Evolutionary conservation across 2,329 filamentous ascomycete genomes (phyloP), one percentile per base, ranked within the genome.

Genomic region (Microsporum ferrugineum): DNA sequence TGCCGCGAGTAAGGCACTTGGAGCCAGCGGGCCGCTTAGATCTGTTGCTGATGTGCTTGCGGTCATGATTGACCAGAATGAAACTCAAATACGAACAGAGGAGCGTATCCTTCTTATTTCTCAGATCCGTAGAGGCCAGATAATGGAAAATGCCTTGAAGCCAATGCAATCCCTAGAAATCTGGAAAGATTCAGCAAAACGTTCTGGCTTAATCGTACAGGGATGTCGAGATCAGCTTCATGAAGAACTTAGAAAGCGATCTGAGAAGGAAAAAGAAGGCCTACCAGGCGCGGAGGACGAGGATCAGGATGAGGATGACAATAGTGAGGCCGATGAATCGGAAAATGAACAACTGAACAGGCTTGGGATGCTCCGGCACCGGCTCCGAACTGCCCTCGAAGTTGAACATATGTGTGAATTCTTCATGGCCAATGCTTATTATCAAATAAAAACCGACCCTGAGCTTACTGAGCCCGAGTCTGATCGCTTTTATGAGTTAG

Each of bases 31-130:
- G 0, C 86, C 89, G 0, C 79, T 96, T 65, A 82, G 88, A 10
- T 95, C 91, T 0, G 87, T 96, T 1, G 83, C 86, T 17, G 89
- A 97, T 72, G 92, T 97, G 0, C 78, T 99, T 8, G 86, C 90
- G 65, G 85, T 87, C 3, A 96, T 99, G 92, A 87, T 96, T 62
- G 90, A 96, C 60, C 86, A 92, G 68, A 91, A 87, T 49, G 88
- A 92, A 61, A 78, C 77, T 4, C 71, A 75, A 0, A 82, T 92
- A 61, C 82, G 86, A 58, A 74, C 80, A 0, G 86, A 92, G 62
- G 86, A 94, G 68, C 83, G 90, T 59, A 76, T 79, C 1, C 79
- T 87, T 56, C 77, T 95, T 5, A 71, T 82, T 1, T 79, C 79
- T 38, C 84, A 83, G 63, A 76, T 96, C 51, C 82, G 80, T 14